Conservation (phyloP, 768 basidiomycete species). For the Strobilomyces echinocephalus region DNA sequence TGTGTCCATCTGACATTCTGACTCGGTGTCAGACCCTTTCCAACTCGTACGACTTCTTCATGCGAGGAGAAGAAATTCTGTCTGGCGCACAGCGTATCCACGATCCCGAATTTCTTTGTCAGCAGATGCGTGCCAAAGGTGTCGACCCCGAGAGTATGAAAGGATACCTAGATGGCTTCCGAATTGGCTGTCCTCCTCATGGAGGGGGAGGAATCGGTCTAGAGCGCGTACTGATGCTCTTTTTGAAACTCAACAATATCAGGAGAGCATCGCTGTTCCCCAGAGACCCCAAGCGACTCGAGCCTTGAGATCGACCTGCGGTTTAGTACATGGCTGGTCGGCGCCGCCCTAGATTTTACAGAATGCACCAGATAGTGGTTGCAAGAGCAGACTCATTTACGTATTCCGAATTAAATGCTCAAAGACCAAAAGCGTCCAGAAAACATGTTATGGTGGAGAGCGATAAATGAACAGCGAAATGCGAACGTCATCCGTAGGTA, state of each 20-base stretch:
- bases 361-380: constrained; percentile 9
- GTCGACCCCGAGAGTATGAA: constrained; percentile 92
- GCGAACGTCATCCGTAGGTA: constrained; percentile 13
- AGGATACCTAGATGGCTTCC: constrained; percentile 90
- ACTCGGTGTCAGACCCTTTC: constrained; percentile 61
- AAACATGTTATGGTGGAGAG: constrained; percentile 15
- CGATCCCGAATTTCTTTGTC: constrained; percentile 72
- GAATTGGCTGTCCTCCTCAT: constrained; percentile 91
- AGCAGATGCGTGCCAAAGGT: constrained; percentile 83
- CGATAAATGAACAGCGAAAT: constrained; percentile 25
- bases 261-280: constrained; percentile 92
- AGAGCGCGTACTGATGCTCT: constrained; percentile 95
- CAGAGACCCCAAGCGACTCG: constrained; percentile 91
- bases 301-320: constrained; percentile 50
- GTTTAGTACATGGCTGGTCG: constrained; percentile 6
- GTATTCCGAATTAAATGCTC: constrained; percentile 27
- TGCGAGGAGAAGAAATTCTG: constrained; percentile 98
- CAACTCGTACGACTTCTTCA: constrained; percentile 99
- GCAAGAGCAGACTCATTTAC: constrained; percentile 14
- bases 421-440: constrained; percentile 19
- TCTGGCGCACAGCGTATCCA: constrained; percentile 98
- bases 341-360: constrained; percentile 17
- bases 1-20: not conserved
- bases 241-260: constrained; percentile 95
- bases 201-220: constrained; percentile 95